Base-by-base conservation (phyloP, 495 filamentous ascomycete species). In the Margaritispora aquatica region DNA sequence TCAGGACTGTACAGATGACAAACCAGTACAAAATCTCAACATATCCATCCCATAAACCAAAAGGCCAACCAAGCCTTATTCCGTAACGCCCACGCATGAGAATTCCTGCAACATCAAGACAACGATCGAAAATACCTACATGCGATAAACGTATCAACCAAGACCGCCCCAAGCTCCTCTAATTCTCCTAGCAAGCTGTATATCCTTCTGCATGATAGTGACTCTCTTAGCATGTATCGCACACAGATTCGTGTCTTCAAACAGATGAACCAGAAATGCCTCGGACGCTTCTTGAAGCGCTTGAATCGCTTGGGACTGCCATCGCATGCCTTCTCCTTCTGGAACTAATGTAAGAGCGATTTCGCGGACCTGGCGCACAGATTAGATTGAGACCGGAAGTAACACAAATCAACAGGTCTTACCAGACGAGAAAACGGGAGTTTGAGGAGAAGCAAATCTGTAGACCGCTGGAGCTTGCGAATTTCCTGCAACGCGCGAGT, bases 171-270 rank as follows among this genome's bases (percentile, higher is more conserved):
- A 81, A n/a, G 77, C 70, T 20, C 77, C 80, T 26, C 92, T 80
- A 76, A 96, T 95, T 65, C 92, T 76, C 63, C 92, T 78, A 34
- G 92, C 92, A 51, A 96, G 78, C 69, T 96, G 92, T 47, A 96
- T 92, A 72, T 96, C 92, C 71, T 94, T 95, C 69, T 96, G 91
- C 92, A 96, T 96, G 63, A 97, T 96, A 1, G 93, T 97, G 7
- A 97, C 92, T 26, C 93, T 80, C 76, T 96, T 97, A 44, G 93
- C 93, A 70, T 97, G 93, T 26, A 97, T 88, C 19, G 93, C 93
- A 73, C 93, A 94, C 26, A 97, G 80, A 74, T 97, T 96, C 21
- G 91, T 88, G 69, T 97, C 93, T 70, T 96, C 92, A 72, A 97
- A 97, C 0, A 97, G 72, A 73, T 96, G 90, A 17, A 97, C 88